A percentile compares a stretch with the other conserved stretches of the same genome.
These are phyloP conservation scores for Cryphonectria radicalis DNA, from an alignment of 2,329 filamentous ascomycete genomes.

Conservation along the genomic window DNA sequence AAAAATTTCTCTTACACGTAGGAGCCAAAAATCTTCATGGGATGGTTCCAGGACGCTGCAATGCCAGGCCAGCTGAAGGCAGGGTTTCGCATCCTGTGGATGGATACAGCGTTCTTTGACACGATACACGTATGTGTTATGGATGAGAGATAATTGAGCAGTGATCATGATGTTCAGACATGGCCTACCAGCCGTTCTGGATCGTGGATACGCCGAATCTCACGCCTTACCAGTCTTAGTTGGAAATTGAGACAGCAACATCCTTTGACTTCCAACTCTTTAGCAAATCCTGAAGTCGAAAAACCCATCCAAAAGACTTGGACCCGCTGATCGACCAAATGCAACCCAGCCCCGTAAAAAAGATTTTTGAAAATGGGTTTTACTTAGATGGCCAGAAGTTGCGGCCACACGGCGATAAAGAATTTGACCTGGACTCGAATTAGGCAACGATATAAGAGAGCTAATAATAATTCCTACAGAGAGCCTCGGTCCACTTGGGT, in stretches of 20 bases:
- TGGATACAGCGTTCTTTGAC: neutral
- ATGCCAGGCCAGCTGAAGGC: neutral
- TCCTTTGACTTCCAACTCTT: too few species aligned
- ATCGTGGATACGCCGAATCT: neutral
- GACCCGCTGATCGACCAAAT: conserved; percentile 23
- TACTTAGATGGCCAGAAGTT: neutral
- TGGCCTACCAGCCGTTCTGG: neutral
- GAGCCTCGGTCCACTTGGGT: too few species aligned
- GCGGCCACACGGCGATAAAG: neutral
- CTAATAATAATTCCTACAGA: neutral
- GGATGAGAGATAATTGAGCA: neutral
- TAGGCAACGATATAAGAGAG: neutral
- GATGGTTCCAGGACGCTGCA: neutral
- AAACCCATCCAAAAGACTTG: neutral
- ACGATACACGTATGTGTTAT: neutral
- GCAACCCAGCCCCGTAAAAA: conserved; percentile 5
- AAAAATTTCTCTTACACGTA: neutral
- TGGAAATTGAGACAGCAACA: too few species aligned
- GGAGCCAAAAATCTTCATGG: neutral
- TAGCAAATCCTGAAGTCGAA: too few species aligned
- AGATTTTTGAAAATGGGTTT: neutral
- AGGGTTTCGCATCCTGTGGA: neutral
- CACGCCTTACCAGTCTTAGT: too few species aligned
- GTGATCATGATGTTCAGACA: neutral
- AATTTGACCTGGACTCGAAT: neutral